Evolutionary conservation across 179 eudicot genomes (phyloP).

Genomic region (Gypsophila paniculata): DNA sequence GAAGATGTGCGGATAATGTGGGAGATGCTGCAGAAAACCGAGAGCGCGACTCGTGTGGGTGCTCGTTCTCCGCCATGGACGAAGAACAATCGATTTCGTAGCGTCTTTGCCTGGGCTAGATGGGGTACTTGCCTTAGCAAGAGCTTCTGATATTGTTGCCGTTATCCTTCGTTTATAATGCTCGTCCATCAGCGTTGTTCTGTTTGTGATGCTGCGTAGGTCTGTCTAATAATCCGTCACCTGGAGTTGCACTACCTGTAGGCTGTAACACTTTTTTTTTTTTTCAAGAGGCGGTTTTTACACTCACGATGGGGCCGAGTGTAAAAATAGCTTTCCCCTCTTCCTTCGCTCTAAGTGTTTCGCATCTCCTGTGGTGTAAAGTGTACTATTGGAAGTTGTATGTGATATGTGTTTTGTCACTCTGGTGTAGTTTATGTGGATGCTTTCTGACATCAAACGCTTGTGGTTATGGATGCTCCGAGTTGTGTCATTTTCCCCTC

Average conservation of each 20-base stretch:
- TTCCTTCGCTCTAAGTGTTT: not conserved
- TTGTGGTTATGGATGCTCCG: not conserved
- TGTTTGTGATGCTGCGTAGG: conserved; percentile 16
- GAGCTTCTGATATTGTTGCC: conserved; percentile 11
- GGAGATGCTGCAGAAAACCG: conserved; percentile 39
- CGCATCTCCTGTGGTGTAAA: conserved; percentile 14
- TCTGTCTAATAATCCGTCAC: conserved; percentile 17
- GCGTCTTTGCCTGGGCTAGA: conserved; percentile 34
- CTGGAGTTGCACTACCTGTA: conserved; percentile 6
- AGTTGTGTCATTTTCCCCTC: not conserved
- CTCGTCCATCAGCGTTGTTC: conserved; percentile 20
- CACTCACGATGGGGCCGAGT: not conserved
- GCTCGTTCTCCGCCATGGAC: conserved; percentile 23
- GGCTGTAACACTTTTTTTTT: conserved; percentile 7
- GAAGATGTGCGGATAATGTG: conserved; percentile 46
- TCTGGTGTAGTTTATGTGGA: conserved; percentile 5
- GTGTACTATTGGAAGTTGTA: not conserved
- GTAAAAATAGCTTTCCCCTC: not conserved
- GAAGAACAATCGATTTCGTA: conserved; percentile 26
- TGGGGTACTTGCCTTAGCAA: conserved; percentile 26
- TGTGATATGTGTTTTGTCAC: not conserved
- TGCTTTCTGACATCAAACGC: not conserved
- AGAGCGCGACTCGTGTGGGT: conserved; percentile 12
- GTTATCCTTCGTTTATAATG: not conserved
- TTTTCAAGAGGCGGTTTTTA: not conserved